These are phyloP conservation scores for Fusarium sp. DNA, from an alignment of 2,329 filamentous ascomycete species.

Conservation along the genomic window DNA sequence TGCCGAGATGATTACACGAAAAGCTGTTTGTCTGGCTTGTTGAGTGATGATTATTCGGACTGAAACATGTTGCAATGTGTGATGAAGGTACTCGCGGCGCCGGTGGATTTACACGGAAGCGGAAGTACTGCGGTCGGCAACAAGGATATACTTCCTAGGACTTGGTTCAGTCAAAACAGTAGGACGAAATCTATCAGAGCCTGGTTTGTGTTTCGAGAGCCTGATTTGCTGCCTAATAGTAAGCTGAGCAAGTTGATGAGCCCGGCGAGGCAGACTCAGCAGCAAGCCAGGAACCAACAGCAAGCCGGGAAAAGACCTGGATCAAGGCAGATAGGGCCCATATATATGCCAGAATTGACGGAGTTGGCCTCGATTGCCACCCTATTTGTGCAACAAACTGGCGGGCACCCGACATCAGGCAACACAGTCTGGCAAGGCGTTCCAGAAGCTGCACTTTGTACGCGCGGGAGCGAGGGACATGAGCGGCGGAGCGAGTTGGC, in stretches of 20 bases:
- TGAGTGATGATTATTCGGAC: neutral
- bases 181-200: neutral
- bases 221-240: neutral
- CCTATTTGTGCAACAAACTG: slow-evolving; percentile 22
- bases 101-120: neutral
- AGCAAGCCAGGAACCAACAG: neutral
- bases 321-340: neutral
- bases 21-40: neutral
- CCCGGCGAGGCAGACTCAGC: slow-evolving; percentile 5
- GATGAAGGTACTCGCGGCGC: too few relatives aligned
- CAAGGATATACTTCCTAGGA: neutral
- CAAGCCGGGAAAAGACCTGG: neutral
- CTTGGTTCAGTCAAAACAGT: neutral
- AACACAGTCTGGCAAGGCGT: slow-evolving; percentile 24
- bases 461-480: neutral
- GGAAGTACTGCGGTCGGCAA: neutral
- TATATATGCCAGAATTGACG: neutral
- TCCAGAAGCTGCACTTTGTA: slow-evolving; percentile 24
- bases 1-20: slow-evolving; percentile 8
- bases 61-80: too few relatives aligned
- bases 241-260: neutral
- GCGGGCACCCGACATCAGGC: slow-evolving; percentile 9
- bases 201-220: neutral
- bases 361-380: neutral
- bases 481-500: neutral